These are phyloP conservation scores for Leccinum arenicola DNA, from an alignment of 768 basidiomycete species.

Conservation along the genomic window DNA sequence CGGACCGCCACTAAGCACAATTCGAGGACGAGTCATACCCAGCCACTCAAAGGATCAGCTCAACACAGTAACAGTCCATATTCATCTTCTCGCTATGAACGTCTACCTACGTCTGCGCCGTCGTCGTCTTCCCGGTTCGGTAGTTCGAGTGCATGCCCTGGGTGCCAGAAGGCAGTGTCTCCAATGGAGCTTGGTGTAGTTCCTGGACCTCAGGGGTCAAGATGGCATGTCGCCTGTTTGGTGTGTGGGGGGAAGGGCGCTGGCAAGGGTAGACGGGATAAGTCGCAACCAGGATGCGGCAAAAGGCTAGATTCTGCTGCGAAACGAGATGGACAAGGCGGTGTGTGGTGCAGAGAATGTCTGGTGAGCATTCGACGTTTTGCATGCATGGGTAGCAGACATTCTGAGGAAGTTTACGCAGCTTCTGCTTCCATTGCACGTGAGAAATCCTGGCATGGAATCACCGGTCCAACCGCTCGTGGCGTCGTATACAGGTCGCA, in stretches of 20 bases:
- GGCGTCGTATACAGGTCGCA: conserved; percentile 44
- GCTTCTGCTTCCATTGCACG: conserved; percentile 53
- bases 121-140: conserved; percentile 32
- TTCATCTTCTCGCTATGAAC: conserved; percentile 33
- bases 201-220: conserved; percentile 76
- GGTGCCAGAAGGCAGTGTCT: conserved; percentile 69
- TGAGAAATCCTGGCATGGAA: conserved; percentile 47
- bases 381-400: not conserved
- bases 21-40: conserved; percentile 8
- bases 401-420: conserved; percentile 27
- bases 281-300: conserved; percentile 71
- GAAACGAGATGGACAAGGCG: conserved; percentile 63
- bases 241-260: conserved; percentile 72
- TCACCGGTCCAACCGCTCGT: conserved; percentile 52
- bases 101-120: conserved; percentile 17
- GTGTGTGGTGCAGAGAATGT: conserved; percentile 85
- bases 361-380: conserved; percentile 45
- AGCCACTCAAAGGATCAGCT: conserved; percentile 10
- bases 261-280: conserved; percentile 44
- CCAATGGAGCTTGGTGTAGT: conserved; percentile 86
- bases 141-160: conserved; percentile 59
- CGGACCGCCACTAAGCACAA: conserved; percentile 7
- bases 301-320: conserved; percentile 84
- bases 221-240: conserved; percentile 77
- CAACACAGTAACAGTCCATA: conserved; percentile 15